Evolutionary conservation across 2,329 filamentous ascomycete species (phyloP).

Genomic region (Lecanoromycetidae sp.): DNA sequence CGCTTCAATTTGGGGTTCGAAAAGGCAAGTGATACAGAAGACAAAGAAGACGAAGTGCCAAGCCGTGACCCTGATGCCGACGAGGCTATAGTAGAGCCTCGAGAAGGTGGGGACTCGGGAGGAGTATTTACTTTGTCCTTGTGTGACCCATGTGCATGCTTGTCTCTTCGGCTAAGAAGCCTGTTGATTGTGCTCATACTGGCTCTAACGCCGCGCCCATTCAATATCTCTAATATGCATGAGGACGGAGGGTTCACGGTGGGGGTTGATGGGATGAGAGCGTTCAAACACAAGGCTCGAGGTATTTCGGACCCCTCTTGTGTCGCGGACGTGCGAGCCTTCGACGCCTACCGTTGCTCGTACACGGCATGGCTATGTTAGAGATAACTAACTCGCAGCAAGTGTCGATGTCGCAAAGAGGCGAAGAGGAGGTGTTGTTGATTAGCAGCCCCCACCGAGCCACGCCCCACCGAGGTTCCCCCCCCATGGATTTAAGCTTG

Average conservation of each 20-base stretch:
- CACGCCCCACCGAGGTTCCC: too few relatives aligned
- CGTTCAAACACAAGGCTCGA: constrained; percentile 2
- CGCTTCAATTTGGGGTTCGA: constrained; percentile 9
- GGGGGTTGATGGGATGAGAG: too few relatives aligned
- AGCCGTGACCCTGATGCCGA: constrained; percentile 1
- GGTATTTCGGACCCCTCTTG: background rate
- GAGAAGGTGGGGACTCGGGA: background rate
- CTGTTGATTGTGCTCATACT: constrained; percentile 15
- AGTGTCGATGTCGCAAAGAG: background rate
- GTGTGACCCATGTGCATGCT: constrained; percentile 4
- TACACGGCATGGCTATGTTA: background rate
- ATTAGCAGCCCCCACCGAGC: too few relatives aligned
- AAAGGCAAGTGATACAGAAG: constrained; percentile 15
- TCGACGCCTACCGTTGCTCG: background rate
- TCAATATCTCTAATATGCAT: too few relatives aligned
- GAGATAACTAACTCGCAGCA: background rate
- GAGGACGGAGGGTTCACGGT: too few relatives aligned
- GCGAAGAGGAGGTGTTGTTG: background rate
- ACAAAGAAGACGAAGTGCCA: constrained; percentile 7
- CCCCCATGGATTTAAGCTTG: too few relatives aligned
- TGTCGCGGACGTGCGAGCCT: background rate
- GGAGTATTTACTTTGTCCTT: constrained; percentile 15
- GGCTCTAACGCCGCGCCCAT: too few relatives aligned
- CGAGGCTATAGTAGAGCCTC: background rate
- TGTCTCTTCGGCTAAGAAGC: constrained; percentile 15